Evolutionary conservation across 495 filamentous ascomycete species (phyloP), one percentile per base, ranked within the genome.

Genomic region (Cladorrhinum samala): DNA sequence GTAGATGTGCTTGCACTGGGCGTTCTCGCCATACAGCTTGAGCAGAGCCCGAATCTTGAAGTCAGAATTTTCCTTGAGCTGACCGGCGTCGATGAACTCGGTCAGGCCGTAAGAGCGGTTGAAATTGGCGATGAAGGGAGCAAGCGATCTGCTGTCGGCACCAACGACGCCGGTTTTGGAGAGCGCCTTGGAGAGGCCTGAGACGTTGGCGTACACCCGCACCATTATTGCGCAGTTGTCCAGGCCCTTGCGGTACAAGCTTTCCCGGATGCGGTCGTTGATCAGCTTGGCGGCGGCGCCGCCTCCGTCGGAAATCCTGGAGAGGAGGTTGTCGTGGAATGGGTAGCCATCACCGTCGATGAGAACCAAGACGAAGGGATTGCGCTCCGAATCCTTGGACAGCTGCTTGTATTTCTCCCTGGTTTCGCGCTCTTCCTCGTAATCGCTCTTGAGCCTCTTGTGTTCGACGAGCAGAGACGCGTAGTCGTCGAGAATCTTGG

Each of bases 1-100:
- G 58, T 81, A 79, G 33, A 87, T 81, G 64, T 86, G 82, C 48
- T 79, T 81, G 72, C 84, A 87, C 57, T 85, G 79, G 44, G 74
- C 68, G 49, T 81, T 80, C 21, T 83, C 73, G 4, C 68, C 74
- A 58, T 80, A 84, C 3, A 84, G 58, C 2, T 75, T 73, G 46
- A 86, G 76, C 53, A 78, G 53, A 33, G 52, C 55, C 1, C 53
- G 53, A 59, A 82, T 74, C 76, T 78, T 79, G 63, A 62, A 84
- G 45, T 81, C 76, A 11, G 81, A 77, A n/a, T 78, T 77, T 51
- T 84, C 79, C 54, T 83, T 81, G 27, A 77, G 72, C 54, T 81
- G 73, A 9, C 81, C 82, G 16, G 79, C 81, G 58, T 84, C 83
- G 13, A 85, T 69, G 57, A 82, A 81, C 36, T 83, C 81, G 58